Conservation (phyloP, 78 protist genomes). For the Dictyostelium firmibasis region DNA sequence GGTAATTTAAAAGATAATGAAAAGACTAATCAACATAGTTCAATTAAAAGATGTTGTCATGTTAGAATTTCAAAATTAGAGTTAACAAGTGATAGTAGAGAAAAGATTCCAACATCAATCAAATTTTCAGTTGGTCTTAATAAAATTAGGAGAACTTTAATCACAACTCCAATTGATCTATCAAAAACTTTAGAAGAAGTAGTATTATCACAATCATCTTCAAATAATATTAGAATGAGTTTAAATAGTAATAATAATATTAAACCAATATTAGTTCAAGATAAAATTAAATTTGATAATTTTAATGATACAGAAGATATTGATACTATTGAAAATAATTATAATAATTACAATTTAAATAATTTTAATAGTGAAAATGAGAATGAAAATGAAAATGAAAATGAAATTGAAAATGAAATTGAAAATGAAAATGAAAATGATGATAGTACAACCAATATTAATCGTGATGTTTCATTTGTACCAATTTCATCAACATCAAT, state of each 20-base stretch:
- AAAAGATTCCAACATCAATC: slow-evolving; percentile 45
- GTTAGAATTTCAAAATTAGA: slow-evolving; percentile 62
- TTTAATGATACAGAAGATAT: neutral
- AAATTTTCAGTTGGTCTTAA: slow-evolving; percentile 59
- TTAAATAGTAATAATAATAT: too few species aligned
- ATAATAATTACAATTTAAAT: neutral
- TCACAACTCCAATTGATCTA: slow-evolving; percentile 56
- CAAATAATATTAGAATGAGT: neutral
- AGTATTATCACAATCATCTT: neutral
- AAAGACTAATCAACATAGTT: slow-evolving; percentile 58
- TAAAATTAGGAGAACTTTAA: slow-evolving; percentile 44
- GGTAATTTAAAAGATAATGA: slow-evolving; percentile 64
- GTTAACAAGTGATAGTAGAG: slow-evolving; percentile 18
- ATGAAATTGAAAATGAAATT: neutral
- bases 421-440: neutral
- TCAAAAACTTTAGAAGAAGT: slow-evolving; percentile 43
- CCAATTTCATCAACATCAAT: neutral
- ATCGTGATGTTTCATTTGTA: neutral
- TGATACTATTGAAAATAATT: neutral
- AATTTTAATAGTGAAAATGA: neutral
- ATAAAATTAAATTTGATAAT: neutral
- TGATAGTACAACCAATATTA: neutral
- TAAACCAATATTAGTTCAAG: neutral
- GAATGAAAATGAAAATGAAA: neutral
- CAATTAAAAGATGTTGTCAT: slow-evolving; percentile 68